These are phyloP conservation scores for Hypomontagnella submonticulosa DNA, from an alignment of 495 filamentous ascomycete genomes.

Conservation along the genomic window DNA sequence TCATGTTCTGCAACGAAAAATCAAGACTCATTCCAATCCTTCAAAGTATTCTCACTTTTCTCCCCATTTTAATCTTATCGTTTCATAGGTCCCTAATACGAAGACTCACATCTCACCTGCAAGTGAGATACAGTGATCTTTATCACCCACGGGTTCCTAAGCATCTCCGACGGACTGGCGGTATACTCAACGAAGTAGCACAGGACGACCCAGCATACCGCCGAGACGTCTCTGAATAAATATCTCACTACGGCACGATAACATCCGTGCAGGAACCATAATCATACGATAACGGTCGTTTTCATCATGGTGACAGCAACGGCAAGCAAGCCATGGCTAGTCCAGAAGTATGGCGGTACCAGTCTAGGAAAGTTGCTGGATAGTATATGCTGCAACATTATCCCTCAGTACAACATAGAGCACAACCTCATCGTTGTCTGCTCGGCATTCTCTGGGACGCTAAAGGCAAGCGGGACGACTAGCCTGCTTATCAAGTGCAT, in stretches of 20 bases:
- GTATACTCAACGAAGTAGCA: too few species aligned
- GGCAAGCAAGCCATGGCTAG: conserved; percentile 51
- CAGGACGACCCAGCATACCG: too few species aligned
- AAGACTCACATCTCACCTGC: too few species aligned
- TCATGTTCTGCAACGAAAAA: conserved; percentile 13
- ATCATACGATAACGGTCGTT: neutral
- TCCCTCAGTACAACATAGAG: conserved; percentile 47
- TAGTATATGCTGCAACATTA: conserved; percentile 51
- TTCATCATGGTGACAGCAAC: conserved; percentile 30
- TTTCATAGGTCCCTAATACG: neutral
- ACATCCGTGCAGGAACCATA: too few species aligned
- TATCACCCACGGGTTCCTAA: neutral
- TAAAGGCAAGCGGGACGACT: conserved; percentile 51
- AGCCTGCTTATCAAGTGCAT: conserved; percentile 52
- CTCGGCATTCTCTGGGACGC: conserved; percentile 46
- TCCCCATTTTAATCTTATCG: conserved; percentile 3
- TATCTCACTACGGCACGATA: too few species aligned
- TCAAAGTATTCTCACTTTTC: neutral
- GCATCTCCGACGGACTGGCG: neutral
- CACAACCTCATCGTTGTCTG: conserved; percentile 54
- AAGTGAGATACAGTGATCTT: too few species aligned
- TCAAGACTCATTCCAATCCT: conserved; percentile 9
- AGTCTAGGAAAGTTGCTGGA: conserved; percentile 53
- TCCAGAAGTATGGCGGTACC: conserved; percentile 59
- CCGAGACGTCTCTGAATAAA: too few species aligned